A percentile compares a stretch with the other conserved stretches of the same genome.
phyloP scores from a whole-genome alignment of 495 filamentous ascomycete species.

The Penicillium desertorum region DNA sequence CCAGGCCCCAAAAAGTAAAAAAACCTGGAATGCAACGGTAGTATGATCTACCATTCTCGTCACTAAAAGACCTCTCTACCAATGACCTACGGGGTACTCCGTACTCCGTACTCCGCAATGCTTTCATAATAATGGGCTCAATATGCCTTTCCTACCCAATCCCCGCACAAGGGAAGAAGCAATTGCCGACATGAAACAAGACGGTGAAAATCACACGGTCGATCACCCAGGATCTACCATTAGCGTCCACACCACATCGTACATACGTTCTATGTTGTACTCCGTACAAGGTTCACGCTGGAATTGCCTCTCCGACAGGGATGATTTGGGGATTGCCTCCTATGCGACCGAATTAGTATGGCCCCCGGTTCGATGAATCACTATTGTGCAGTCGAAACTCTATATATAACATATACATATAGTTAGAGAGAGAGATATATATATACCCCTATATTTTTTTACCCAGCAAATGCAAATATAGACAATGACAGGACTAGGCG shows the following conservation, averaged over 20 bases:
- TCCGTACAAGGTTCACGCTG: not conserved
- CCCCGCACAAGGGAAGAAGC: conserved; percentile 14
- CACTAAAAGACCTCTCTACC: not conserved
- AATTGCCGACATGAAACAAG: conserved; percentile 20
- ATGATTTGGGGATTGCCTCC: not conserved
- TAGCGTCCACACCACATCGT: conserved; percentile 16
- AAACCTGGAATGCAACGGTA: conserved; percentile 25
- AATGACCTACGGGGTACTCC: not conserved
- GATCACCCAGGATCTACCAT: conserved; percentile 30
- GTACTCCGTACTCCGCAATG: not conserved
- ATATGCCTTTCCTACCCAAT: conserved; percentile 8
- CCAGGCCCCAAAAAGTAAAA: not conserved
- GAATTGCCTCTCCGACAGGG: not conserved
- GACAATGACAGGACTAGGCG: not conserved
- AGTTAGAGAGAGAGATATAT: not conserved
- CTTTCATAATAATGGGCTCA: conserved; percentile 6
- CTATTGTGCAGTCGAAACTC: not conserved
- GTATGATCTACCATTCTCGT: conserved; percentile 23
- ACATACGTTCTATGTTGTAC: not conserved
- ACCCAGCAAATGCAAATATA: not conserved
- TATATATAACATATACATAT: not conserved
- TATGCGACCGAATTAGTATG: not conserved
- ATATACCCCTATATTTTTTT: no score
- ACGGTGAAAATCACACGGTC: conserved; percentile 9
- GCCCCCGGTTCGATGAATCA: not conserved